Base-by-base conservation (phyloP, 176 grass and related monocot genomes). In the Coix lacrymajobi region DNA sequence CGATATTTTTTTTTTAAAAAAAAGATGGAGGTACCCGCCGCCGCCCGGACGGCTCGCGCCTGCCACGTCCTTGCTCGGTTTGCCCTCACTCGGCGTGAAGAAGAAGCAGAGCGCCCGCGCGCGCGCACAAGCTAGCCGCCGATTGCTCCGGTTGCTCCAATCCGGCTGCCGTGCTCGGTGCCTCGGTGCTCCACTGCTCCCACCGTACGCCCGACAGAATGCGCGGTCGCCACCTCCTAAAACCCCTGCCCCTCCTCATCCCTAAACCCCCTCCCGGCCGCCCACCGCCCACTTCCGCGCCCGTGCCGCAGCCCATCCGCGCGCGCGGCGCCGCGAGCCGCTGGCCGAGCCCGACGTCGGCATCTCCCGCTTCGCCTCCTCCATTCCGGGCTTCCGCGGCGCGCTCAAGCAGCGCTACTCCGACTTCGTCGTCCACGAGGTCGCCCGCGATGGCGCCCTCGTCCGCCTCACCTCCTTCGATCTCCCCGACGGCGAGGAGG, bases 371-470 rank as follows among this genome's bases (percentile, higher is more conserved):
- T 95, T 84, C 79, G 88, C 94, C 84, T 95, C 95, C 79, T 77
- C 92, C 70, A 32, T 93, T 39, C 86, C 90, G 7, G 95, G 95
- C 71, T 95, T 98, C 88, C 79, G 84, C 64, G 95, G 86, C 51
- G 82, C 87, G 62, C 75, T 98, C 75, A 98, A 98, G 86, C 92
- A 93, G 54, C 93, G 92, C 38, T 98, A 91, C 78, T 89, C 92
- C 40, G 92, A 98, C 85, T 98, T 98, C 88, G 52, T 98, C 73
- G 92, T 98, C 34, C 94, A 98, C 61, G 96, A 98, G 86, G 96
- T 98, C 30, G 80, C 72, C 84, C 51, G 78, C 24, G 88, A 93
- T 73, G 96, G 88, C 54, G 75, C 94, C 39, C 81, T 95, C 62
- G 84, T 98, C 41, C 90, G 75, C 31, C 96, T 98, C 78, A 98